phyloP scores from a whole-genome alignment of 176 grass and related monocot species.

The sorghum (Sorghum bicolor) region Sorghum_bicolor_NCBIv3 NC_012878.2:55740001-55740500 shows the following conservation, averaged over 20 bases:
- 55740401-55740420: not conserved
- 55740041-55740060: too few relatives aligned
- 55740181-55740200: slow-evolving; percentile 24
- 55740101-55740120: too few relatives aligned
- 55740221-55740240: not conserved
- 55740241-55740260: not conserved
- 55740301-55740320: not conserved
- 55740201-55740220: not conserved
- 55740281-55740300: not conserved
- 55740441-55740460: not conserved
- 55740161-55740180: slow-evolving; percentile 13
- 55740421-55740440: not conserved
- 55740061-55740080: too few relatives aligned
- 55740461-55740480: not conserved
- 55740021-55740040: too few relatives aligned
- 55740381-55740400: not conserved
- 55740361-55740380: not conserved
- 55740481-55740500: not conserved
- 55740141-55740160: too few relatives aligned
- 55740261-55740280: not conserved
- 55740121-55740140: too few relatives aligned
- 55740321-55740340: not conserved
- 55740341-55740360: not conserved
- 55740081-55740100: too few relatives aligned
- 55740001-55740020: too few relatives aligned